Evolutionary conservation across 306 rosid species (phyloP).

Genomic region (Fragaria ananassa): DNA sequence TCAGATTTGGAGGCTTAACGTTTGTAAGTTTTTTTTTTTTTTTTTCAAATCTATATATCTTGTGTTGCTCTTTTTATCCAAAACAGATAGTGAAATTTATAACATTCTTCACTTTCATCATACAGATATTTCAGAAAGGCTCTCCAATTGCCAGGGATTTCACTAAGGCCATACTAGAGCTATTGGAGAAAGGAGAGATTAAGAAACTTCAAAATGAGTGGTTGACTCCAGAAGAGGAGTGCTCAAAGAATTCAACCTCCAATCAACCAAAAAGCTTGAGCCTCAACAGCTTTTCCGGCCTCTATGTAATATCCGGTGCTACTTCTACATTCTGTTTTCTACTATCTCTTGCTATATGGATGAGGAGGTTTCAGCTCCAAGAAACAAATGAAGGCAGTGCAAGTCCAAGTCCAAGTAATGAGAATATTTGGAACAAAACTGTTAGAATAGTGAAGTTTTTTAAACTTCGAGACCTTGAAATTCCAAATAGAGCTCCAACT

Average conservation of each 20-base stretch:
- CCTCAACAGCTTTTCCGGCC: conserved; percentile 47
- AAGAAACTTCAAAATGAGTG: conserved; percentile 38
- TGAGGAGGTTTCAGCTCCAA: not conserved
- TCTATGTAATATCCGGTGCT: conserved; percentile 41
- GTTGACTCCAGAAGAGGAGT: conserved; percentile 24
- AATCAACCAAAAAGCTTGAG: conserved; percentile 28
- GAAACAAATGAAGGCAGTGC: not conserved
- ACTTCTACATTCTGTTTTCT: conserved; percentile 51
- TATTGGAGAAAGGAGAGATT: conserved; percentile 36
- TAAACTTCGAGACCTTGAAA: not conserved
- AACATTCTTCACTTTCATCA: not conserved
- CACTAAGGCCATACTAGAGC: conserved; percentile 43
- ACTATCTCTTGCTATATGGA: conserved; percentile 26
- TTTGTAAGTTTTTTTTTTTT: conserved; percentile 41
- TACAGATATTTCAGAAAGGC: conserved; percentile 61
- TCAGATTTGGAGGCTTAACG: conserved; percentile 61
- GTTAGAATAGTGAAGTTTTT: not conserved
- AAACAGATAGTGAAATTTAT: not conserved
- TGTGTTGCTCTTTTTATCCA: not conserved
- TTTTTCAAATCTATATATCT: too few relatives aligned
- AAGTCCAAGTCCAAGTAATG: conserved; percentile 10
- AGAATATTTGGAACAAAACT: not conserved
- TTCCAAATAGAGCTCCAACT: conserved; percentile 1
- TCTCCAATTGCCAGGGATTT: conserved; percentile 52
- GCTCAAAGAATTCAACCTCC: conserved; percentile 22